Evolutionary conservation across 345 rosid genomes (phyloP).

Genomic region (Eucalyptus marginata): DNA sequence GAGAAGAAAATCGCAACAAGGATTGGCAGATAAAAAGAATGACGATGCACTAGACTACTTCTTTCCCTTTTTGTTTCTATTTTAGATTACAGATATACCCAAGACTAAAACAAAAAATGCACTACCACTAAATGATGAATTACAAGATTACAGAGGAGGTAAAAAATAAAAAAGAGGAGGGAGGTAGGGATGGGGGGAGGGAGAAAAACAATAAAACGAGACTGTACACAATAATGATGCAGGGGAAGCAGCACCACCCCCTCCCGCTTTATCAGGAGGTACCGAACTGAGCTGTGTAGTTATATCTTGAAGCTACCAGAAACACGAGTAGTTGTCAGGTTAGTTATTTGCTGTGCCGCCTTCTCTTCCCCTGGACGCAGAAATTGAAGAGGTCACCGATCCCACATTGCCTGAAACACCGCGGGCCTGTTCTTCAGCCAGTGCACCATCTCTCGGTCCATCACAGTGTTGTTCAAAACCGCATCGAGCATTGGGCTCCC

Average conservation of each 20-base stretch:
- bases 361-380: neutral
- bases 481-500: conserved; percentile 98
- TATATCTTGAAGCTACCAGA: neutral
- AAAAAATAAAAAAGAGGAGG: neutral
- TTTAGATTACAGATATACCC: neutral
- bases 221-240: neutral
- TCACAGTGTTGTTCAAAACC: conserved; percentile 25
- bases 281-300: neutral
- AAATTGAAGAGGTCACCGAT: conserved; percentile 17
- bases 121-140: conserved; percentile 3
- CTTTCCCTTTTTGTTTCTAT: neutral
- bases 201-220: neutral
- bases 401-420: conserved; percentile 70
- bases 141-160: neutral
- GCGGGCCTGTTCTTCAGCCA: conserved; percentile 86
- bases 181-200: neutral
- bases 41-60: neutral
- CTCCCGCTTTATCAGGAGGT: neutral
- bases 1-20: neutral
- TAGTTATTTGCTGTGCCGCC: neutral
- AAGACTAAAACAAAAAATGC: neutral
- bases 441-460: conserved; percentile 80
- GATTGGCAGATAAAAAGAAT: neutral
- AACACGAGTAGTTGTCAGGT: neutral
- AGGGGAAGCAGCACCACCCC: neutral